phyloP scores from a whole-genome alignment of 352 stramenopile species.

The Pythium apleroticum region DNA sequence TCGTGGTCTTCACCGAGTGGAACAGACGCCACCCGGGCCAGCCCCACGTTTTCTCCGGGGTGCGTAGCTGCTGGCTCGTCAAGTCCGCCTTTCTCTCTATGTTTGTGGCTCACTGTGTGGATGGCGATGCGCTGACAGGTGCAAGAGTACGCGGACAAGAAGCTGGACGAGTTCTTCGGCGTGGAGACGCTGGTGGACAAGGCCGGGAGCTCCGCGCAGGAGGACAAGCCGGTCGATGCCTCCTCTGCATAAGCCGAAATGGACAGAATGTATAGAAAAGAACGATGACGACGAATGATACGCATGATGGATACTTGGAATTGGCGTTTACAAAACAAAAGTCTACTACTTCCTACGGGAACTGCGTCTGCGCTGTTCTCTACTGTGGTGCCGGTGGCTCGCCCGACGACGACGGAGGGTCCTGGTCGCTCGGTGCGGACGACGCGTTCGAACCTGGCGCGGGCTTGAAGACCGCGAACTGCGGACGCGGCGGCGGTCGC shows the following conservation, averaged over 20 bases:
- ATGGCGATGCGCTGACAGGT: slow-evolving; percentile 31
- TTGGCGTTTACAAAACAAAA: slow-evolving; percentile 6
- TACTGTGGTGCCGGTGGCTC: slow-evolving; percentile 19
- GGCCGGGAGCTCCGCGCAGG: neutral
- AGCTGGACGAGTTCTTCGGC: slow-evolving; percentile 87
- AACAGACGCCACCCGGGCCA: slow-evolving; percentile 51
- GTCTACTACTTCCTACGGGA: neutral
- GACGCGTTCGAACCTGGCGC: slow-evolving; percentile 30
- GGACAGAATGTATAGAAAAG: neutral
- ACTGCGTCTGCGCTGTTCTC: neutral
- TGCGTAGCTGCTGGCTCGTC: slow-evolving; percentile 32
- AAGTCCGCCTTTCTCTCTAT: neutral
- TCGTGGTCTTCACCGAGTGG: slow-evolving; percentile 88
- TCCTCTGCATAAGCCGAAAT: neutral
- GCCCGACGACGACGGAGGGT: slow-evolving; percentile 11
- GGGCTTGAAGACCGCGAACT: slow-evolving; percentile 89
- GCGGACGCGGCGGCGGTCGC: slow-evolving; percentile 63
- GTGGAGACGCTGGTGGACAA: slow-evolving; percentile 46
- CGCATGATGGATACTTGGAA: neutral
- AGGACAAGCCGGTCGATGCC: slow-evolving; percentile 4
- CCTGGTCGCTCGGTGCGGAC: slow-evolving; percentile 19
- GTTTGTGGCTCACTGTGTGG: neutral
- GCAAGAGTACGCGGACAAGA: slow-evolving; percentile 76
- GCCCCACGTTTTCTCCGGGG: slow-evolving; percentile 77
- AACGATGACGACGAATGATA: neutral